Percentiles rank a stretch among this genome's conserved stretches.
Conservation (phyloP, 176 grass and related monocot species). For the Ensete glaucum region DNA sequence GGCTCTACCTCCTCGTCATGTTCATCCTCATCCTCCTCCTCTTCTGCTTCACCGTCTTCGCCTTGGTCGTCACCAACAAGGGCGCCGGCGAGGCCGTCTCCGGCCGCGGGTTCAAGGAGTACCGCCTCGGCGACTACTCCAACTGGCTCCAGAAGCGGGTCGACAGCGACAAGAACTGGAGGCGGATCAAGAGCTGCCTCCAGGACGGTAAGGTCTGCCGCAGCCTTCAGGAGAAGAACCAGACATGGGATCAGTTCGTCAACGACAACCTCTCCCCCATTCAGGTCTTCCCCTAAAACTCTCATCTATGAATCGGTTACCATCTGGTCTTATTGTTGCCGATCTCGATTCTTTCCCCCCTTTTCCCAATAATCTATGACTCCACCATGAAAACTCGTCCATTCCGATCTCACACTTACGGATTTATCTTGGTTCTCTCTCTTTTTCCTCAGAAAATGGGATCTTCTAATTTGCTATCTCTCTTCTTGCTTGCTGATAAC, state of each 20-base stretch:
- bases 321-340: neutral
- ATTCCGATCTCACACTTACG: too few species aligned
- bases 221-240: neutral
- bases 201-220: conserved; percentile 4
- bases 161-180: neutral
- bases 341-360: too few species aligned
- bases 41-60: conserved; percentile 10
- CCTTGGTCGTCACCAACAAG: conserved; percentile 8
- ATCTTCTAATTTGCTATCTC: too few species aligned
- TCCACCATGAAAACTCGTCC: too few species aligned
- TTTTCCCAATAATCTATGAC: too few species aligned
- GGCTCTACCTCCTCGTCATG: neutral
- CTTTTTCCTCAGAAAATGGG: too few species aligned
- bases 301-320: neutral
- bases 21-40: conserved; percentile 9
- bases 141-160: conserved; percentile 12
- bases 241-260: neutral
- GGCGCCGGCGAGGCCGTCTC: neutral
- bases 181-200: conserved; percentile 3
- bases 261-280: neutral
- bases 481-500: too few species aligned
- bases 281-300: neutral
- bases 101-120: neutral
- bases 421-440: too few species aligned
- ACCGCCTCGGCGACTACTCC: conserved; percentile 7